phyloP scores from a whole-genome alignment of 352 stramenopile species.

The Phytophthora idaei region DNA sequence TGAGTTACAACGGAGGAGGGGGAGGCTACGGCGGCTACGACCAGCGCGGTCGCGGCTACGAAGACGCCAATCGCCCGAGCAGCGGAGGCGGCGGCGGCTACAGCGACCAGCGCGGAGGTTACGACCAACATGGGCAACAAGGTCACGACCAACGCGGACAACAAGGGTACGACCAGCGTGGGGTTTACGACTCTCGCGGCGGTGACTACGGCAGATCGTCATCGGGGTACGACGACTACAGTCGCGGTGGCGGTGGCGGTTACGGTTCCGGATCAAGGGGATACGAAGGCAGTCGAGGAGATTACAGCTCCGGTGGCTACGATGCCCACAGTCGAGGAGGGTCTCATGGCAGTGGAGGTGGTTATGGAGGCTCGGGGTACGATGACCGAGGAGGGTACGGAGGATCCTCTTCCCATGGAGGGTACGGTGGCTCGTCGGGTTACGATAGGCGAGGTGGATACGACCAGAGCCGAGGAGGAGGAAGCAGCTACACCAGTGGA shows the following conservation, averaged over 20 bases:
- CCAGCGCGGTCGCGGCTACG: conserved; percentile 21
- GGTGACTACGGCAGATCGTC: conserved; percentile 9
- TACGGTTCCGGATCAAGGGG: conserved; percentile 9
- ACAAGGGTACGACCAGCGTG: conserved; percentile 1
- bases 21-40: conserved; percentile 11
- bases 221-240: conserved; percentile 21
- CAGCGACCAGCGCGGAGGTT: conserved; percentile 14
- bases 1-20: conserved; percentile 27
- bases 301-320: conserved; percentile 17
- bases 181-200: conserved; percentile 5
- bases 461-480: conserved; percentile 13
- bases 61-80: conserved; percentile 13
- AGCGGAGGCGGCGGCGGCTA: conserved; percentile 6
- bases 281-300: conserved; percentile 3
- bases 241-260: not conserved
- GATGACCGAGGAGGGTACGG: conserved; percentile 7
- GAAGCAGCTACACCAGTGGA: conserved; percentile 30
- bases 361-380: conserved; percentile 1
- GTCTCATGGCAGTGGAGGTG: conserved; percentile 1
- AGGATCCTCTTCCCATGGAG: conserved; percentile 1
- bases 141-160: conserved; percentile 7
- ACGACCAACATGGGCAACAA: conserved; percentile 22
- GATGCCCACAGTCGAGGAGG: conserved; percentile 4
- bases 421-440: conserved; percentile 11
- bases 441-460: conserved; percentile 28